A percentile compares a stretch with the other conserved stretches of the same genome.
Conservation (phyloP, 306 rosid species). For the Hippophae rhamnoides region DNA sequence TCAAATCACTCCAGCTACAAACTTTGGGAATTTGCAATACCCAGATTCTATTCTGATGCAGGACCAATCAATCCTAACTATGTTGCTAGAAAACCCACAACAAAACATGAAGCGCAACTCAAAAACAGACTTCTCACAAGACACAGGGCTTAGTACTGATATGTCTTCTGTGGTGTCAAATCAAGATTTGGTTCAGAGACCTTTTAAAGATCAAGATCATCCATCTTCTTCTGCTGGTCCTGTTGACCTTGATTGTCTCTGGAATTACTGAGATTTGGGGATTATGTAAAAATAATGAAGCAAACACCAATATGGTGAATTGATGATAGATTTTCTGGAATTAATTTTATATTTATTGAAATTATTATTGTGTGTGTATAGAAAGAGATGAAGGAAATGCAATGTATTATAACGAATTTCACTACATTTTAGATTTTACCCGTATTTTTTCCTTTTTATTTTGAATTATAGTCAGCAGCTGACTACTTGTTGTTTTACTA, state of each 20-base stretch:
- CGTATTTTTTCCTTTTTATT: background rate
- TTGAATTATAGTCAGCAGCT: background rate
- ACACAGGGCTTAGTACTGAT: slow-evolving; percentile 30
- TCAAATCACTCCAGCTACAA: slow-evolving; percentile 16
- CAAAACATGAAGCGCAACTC: slow-evolving; percentile 9
- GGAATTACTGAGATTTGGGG: slow-evolving; percentile 24
- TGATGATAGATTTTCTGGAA: background rate
- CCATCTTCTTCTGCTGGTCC: slow-evolving; percentile 42
- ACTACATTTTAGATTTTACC: background rate
- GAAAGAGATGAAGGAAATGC: background rate
- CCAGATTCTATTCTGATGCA: slow-evolving; percentile 19
- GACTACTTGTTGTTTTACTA: background rate
- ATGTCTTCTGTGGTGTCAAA: slow-evolving; percentile 27
- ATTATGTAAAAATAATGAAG: background rate
- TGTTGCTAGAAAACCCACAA: slow-evolving; percentile 34
- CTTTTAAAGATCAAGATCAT: slow-evolving; percentile 30
- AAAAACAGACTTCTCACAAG: slow-evolving; percentile 22
- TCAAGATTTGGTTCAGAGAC: slow-evolving; percentile 27
- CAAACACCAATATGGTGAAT: background rate
- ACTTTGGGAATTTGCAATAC: slow-evolving; percentile 19
- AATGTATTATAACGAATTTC: slow-evolving; percentile 9
- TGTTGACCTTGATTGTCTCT: slow-evolving; percentile 32
- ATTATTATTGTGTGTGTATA: slow-evolving; percentile 18
- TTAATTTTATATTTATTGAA: slow-evolving; percentile 7
- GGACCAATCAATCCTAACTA: slow-evolving; percentile 30